Evolutionary conservation across 2,329 filamentous ascomycete genomes (phyloP).

Genomic region (Xylariaceae sp.): DNA sequence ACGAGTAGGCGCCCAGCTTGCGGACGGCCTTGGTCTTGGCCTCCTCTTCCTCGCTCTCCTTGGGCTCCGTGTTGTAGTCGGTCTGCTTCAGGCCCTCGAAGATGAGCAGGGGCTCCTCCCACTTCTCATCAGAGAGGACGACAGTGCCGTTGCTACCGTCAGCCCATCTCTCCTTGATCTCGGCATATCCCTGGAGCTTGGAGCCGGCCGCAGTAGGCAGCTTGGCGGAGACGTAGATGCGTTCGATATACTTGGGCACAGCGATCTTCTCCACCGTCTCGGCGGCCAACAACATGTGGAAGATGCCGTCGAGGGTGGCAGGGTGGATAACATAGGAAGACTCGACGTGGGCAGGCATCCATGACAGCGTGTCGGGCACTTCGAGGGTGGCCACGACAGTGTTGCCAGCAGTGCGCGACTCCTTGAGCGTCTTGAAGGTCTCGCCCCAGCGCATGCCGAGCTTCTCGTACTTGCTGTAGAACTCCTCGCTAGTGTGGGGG

Average conservation of each 20-base stretch:
- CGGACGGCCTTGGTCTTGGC: constrained; percentile 20
- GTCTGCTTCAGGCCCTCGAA: constrained; percentile 27
- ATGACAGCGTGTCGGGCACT: constrained; percentile 23
- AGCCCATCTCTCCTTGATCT: constrained; percentile 27
- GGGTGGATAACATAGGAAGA: constrained; percentile 24
- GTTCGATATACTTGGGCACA: constrained; percentile 26
- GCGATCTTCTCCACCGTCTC: constrained; percentile 24
- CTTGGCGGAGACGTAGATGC: constrained; percentile 25
- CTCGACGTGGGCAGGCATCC: constrained; percentile 24
- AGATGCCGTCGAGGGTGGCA: constrained; percentile 24
- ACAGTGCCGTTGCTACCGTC: constrained; percentile 27
- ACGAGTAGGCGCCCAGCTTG: constrained; percentile 24
- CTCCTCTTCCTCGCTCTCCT: constrained; percentile 20
- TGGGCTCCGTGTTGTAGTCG: constrained; percentile 20
- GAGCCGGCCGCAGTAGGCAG: constrained; percentile 21
- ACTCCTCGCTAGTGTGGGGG: constrained; percentile 20
- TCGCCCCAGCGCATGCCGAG: constrained; percentile 26
- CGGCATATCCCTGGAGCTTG: constrained; percentile 23
- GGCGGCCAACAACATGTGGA: constrained; percentile 25
- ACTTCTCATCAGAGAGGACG: constrained; percentile 26
- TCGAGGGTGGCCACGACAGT: constrained; percentile 20
- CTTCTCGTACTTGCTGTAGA: constrained; percentile 26
- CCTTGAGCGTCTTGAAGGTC: constrained; percentile 21
- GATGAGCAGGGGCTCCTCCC: constrained; percentile 26
- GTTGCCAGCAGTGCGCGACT: constrained; percentile 18